Conservation (phyloP, 176 grass and related monocot genomes). For the Dactylis glomerata region DNA sequence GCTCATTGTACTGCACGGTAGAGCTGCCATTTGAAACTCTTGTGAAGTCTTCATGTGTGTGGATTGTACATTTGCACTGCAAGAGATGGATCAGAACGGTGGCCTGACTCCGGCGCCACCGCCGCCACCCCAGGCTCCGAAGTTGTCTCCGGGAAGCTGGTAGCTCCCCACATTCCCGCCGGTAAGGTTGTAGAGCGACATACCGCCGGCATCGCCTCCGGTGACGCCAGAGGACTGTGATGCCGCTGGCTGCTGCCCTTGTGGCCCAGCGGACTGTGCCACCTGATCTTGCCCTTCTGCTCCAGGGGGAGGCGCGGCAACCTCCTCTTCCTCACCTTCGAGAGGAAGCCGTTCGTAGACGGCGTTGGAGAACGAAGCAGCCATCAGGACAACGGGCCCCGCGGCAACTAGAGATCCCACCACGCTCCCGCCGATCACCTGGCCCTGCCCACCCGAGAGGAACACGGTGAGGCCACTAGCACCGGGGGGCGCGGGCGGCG, state of each 20-base stretch:
- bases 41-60: not conserved
- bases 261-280: conserved; percentile 27
- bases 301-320: conserved; percentile 12
- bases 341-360: conserved; percentile 91
- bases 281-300: conserved; percentile 41
- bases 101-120: conserved; percentile 64
- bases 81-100: conserved; percentile 50
- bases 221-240: conserved; percentile 82
- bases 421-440: conserved; percentile 91
- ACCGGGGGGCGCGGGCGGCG: conserved; percentile 74
- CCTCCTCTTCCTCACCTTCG: conserved; percentile 66
- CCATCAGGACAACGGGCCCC: conserved; percentile 89
- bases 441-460: conserved; percentile 78
- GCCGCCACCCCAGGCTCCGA: conserved; percentile 58
- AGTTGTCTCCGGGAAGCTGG: conserved; percentile 72
- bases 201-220: conserved; percentile 61
- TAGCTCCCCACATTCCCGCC: conserved; percentile 68
- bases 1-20: not conserved
- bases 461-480: conserved; percentile 83
- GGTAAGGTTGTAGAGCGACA: conserved; percentile 84
- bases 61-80: not conserved
- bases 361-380: conserved; percentile 81
- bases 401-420: conserved; percentile 70
- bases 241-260: conserved; percentile 62
- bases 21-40: conserved; percentile 19